phyloP scores from a whole-genome alignment of 257 asterid genomes.

The Petunia secreta region DNA sequence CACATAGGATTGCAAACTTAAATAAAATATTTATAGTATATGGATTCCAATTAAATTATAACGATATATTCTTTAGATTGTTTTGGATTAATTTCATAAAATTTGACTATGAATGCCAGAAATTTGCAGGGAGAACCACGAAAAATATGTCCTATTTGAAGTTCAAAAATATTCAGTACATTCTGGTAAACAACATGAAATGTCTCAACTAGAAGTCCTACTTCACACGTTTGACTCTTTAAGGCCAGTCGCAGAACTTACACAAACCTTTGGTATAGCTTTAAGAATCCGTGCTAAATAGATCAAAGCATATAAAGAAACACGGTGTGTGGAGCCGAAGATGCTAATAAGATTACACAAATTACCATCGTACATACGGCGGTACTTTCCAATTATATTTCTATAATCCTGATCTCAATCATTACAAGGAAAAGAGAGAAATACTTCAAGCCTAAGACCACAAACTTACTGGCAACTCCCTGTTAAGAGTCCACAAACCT shows the following conservation, averaged over 20 bases:
- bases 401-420: neutral
- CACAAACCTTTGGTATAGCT: no score
- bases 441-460: neutral
- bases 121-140: neutral
- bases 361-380: neutral
- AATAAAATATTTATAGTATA: neutral
- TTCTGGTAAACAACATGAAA: no score
- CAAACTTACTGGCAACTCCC: conserved; percentile 72
- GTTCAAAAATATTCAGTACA: neutral
- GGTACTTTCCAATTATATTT: neutral
- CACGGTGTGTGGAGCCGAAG: neutral
- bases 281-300: neutral
- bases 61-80: neutral
- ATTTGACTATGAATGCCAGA: neutral
- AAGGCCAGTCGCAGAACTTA: no score
- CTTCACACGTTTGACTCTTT: no score
- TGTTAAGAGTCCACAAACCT: conserved; percentile 68
- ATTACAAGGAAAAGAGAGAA: neutral
- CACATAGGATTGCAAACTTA: neutral
- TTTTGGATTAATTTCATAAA: neutral
- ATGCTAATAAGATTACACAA: neutral
- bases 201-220: no score
- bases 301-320: neutral
- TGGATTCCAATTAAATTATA: neutral
- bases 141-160: neutral